Evolutionary conservation across 306 rosid genomes (phyloP).

Genomic region (Dryas alaskensis): DNA sequence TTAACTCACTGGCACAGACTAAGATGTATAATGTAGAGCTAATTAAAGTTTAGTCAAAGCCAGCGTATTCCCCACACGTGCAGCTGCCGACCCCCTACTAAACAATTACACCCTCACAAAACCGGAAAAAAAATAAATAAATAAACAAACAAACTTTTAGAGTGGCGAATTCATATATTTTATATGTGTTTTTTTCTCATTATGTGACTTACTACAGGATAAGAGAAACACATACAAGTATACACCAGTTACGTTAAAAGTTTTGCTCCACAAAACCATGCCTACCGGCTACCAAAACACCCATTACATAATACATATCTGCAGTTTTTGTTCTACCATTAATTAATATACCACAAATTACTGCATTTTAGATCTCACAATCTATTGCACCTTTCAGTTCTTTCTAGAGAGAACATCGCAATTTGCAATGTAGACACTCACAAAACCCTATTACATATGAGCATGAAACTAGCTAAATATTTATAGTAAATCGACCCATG

Average conservation of each 20-base stretch:
- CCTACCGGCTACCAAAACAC: too few relatives aligned
- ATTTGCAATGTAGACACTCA: neutral
- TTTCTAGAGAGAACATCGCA: neutral
- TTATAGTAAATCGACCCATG: neutral
- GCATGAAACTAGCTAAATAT: neutral
- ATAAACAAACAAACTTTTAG: too few relatives aligned
- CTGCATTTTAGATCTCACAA: neutral
- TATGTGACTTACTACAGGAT: too few relatives aligned
- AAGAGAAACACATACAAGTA: too few relatives aligned
- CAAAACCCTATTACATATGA: neutral
- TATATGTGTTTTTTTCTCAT: too few relatives aligned
- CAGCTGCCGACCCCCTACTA: constrained; percentile 30
- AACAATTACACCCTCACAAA: neutral
- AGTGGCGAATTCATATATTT: too few relatives aligned
- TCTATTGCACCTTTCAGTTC: neutral
- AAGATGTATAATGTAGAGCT: constrained; percentile 3
- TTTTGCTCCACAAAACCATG: too few relatives aligned
- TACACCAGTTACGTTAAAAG: too few relatives aligned
- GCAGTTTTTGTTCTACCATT: too few relatives aligned
- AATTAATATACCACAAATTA: too few relatives aligned
- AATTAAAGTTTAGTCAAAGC: constrained; percentile 29
- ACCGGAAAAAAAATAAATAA: neutral
- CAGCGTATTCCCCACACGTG: constrained; percentile 43
- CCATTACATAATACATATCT: too few relatives aligned
- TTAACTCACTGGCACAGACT: constrained; percentile 41